Evolutionary conservation across 208 protist genomes (phyloP).

Genomic region (Polymyxa betae): DNA sequence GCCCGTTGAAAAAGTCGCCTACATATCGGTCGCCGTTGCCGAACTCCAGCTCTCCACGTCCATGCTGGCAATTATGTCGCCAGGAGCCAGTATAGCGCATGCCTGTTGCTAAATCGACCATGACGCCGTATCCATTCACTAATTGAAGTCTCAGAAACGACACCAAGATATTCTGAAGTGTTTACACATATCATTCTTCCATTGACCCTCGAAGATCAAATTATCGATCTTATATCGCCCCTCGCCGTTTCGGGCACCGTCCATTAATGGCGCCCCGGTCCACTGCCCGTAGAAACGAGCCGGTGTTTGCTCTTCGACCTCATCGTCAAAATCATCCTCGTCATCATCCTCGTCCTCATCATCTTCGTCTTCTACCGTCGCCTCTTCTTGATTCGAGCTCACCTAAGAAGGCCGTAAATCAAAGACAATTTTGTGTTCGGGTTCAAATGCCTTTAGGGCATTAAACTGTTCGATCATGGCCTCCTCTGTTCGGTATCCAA

Average conservation of each 20-base stretch:
- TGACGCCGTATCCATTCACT: background rate
- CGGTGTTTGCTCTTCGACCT: background rate
- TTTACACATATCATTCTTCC: conserved; percentile 18
- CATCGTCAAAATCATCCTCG: background rate
- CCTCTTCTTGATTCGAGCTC: background rate
- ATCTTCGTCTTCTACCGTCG: background rate
- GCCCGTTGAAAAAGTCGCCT: conserved; percentile 12
- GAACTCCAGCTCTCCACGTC: conserved; percentile 6
- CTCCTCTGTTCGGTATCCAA: background rate
- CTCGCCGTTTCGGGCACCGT: background rate
- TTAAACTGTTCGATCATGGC: background rate
- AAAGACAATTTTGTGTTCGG: background rate
- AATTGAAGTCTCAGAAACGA: too few species aligned
- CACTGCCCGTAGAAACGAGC: background rate
- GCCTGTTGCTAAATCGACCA: conserved; percentile 1
- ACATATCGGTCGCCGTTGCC: conserved; percentile 27
- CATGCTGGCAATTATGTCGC: conserved; percentile 18
- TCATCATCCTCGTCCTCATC: conserved; percentile 21
- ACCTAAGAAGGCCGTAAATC: background rate
- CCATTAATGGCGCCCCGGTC: background rate
- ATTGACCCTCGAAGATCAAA: conserved; percentile 11
- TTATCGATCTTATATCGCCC: background rate
- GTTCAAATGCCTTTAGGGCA: background rate
- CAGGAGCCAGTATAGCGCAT: background rate
- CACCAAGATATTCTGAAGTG: too few species aligned